Conservation (phyloP, 768 basidiomycete species). For the Phylloporus sp. region DNA sequence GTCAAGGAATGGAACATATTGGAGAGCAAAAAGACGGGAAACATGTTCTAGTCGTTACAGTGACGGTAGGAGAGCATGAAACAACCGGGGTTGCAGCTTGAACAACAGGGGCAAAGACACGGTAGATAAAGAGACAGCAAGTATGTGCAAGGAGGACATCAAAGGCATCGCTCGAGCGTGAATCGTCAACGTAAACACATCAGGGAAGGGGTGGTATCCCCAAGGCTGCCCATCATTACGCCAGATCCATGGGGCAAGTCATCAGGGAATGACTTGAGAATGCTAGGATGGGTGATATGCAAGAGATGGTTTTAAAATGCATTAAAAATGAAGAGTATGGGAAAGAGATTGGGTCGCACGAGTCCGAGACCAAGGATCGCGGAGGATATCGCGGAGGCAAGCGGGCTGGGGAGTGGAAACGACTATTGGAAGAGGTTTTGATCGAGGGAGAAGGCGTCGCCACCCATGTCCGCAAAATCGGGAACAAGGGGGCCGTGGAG, state of each 20-base stretch:
- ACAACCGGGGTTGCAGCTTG: constrained; percentile 19
- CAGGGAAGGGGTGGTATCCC: constrained; percentile 7
- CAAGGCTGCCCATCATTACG: constrained; percentile 12
- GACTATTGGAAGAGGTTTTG: constrained; percentile 48
- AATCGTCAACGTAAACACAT: constrained; percentile 20
- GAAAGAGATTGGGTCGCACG: constrained; percentile 28
- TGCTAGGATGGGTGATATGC: constrained; percentile 30
- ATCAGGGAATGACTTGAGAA: constrained; percentile 16
- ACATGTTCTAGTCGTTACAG: constrained; percentile 73
- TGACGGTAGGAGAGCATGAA: constrained; percentile 18
- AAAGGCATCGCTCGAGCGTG: constrained; percentile 25
- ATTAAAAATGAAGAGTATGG: constrained; percentile 25
- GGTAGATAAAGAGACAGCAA: constrained; percentile 6
- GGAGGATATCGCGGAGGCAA: constrained; percentile 14
- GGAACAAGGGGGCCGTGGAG: constrained; percentile 28
- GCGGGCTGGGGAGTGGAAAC: constrained; percentile 17
- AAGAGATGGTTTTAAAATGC: constrained; percentile 32
- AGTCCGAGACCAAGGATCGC: constrained; percentile 23
- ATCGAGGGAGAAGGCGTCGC: constrained; percentile 37
- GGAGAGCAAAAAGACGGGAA: constrained; percentile 33
- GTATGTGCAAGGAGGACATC: constrained; percentile 22
- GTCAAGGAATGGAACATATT: constrained; percentile 30
- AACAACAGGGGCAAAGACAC: constrained; percentile 11
- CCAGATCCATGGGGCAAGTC: constrained; percentile 14
- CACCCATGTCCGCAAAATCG: constrained; percentile 39